phyloP scores from a whole-genome alignment of 2,329 filamentous ascomycete genomes.

The Xylariaceae sp. region DNA sequence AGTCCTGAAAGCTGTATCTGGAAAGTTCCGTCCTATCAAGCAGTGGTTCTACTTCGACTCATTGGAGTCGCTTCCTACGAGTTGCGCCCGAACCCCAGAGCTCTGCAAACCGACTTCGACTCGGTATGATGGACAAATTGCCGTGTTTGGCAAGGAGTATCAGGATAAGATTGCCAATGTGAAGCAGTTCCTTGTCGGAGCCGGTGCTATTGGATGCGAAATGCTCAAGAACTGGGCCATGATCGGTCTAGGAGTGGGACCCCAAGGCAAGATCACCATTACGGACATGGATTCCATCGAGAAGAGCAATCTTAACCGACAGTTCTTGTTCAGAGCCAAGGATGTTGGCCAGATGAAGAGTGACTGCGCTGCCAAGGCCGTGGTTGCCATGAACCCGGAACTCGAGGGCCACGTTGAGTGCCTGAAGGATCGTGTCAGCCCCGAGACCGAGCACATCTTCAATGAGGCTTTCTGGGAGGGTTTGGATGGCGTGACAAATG shows the following conservation, averaged over 20 bases:
- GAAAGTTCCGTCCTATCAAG: slow-evolving; percentile 92
- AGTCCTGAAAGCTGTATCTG: slow-evolving; percentile 91
- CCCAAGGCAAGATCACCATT: slow-evolving; percentile 81
- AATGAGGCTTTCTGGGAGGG: slow-evolving; percentile 86
- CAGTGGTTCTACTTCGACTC: slow-evolving; percentile 99
- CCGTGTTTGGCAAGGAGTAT: slow-evolving; percentile 87
- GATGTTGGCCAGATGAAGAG: slow-evolving; percentile 97
- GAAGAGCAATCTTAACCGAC: slow-evolving; percentile 96
- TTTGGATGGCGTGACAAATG: slow-evolving; percentile 91
- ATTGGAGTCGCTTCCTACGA: slow-evolving; percentile 84
- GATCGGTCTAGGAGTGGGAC: slow-evolving; percentile 88
- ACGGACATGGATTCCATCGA: slow-evolving; percentile 99
- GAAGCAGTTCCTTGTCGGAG: slow-evolving; percentile 90
- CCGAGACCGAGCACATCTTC: slow-evolving; percentile 90
- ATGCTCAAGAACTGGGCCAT: slow-evolving; percentile 99
- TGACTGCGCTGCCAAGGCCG: slow-evolving; percentile 84
- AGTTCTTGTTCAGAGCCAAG: slow-evolving; percentile 89
- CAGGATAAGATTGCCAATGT: slow-evolving; percentile 90
- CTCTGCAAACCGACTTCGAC: slow-evolving; percentile 78
- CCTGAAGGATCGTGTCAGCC: slow-evolving; percentile 82
- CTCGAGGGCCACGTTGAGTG: slow-evolving; percentile 78
- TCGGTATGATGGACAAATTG: slow-evolving; percentile 95
- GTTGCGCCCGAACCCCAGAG: slow-evolving; percentile 71
- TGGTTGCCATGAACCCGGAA: slow-evolving; percentile 92
- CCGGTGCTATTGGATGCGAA: slow-evolving; percentile 95